phyloP scores from a whole-genome alignment of 1,284 basidiomycete genomes.

The Ganoderma meredithae region DNA sequence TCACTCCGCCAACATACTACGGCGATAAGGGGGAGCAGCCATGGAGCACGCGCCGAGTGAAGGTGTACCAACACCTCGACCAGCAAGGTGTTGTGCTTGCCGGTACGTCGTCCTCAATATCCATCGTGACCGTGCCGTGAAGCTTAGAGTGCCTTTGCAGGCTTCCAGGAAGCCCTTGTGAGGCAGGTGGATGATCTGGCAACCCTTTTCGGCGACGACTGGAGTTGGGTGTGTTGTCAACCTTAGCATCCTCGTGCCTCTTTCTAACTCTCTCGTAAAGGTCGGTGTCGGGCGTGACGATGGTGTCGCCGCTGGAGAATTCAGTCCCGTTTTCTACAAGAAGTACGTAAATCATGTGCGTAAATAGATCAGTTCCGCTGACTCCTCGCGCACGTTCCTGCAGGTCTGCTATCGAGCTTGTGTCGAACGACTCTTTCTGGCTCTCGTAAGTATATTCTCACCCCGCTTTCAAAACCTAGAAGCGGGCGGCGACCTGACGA shows the following conservation, averaged over 20 bases:
- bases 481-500: not conserved
- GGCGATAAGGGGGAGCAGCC: constrained; percentile 50
- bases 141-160: constrained; percentile 38
- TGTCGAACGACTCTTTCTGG: constrained; percentile 62
- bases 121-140: too few species aligned
- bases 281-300: constrained; percentile 72
- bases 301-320: constrained; percentile 63
- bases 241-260: not conserved
- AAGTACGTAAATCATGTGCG: constrained; percentile 42
- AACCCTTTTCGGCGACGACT: constrained; percentile 60
- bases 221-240: constrained; percentile 52
- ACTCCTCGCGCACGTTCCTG: constrained; percentile 3
- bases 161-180: constrained; percentile 67
- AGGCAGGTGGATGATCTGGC: constrained; percentile 67
- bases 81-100: constrained; percentile 49
- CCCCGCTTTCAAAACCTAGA: not conserved
- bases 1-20: constrained; percentile 45
- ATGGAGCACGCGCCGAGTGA: constrained; percentile 58
- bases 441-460: constrained; percentile 49
- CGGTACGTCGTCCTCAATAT: constrained; percentile 36
- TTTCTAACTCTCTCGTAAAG: constrained; percentile 36
- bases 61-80: constrained; percentile 55
- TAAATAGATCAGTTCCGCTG: not conserved
- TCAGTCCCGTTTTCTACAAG: constrained; percentile 70
- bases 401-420: constrained; percentile 48